These are phyloP conservation scores for Breviolum minutum DNA, from an alignment of 73 alveolate genomes.

Conservation along the genomic window DNA sequence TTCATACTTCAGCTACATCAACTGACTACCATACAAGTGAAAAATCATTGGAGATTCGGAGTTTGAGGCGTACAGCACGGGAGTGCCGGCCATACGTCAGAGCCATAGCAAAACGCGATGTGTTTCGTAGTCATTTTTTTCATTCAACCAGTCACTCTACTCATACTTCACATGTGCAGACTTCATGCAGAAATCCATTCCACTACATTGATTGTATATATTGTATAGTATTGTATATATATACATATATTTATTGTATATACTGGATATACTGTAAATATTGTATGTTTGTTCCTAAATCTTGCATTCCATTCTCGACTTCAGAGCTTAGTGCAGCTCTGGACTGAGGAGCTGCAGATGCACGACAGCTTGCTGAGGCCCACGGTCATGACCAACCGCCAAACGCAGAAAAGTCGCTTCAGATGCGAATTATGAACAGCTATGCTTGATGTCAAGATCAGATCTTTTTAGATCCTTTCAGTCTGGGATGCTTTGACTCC, in stretches of 20 bases:
- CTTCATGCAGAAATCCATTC: too few relatives aligned
- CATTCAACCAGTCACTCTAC: too few relatives aligned
- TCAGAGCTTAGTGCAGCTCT: not conserved
- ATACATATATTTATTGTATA: too few relatives aligned
- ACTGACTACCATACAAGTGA: not conserved
- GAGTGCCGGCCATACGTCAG: constrained; percentile 51
- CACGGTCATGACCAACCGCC: not conserved
- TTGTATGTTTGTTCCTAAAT: too few relatives aligned
- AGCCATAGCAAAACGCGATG: not conserved
- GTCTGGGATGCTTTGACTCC: not conserved
- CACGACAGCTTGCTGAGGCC: constrained; percentile 31
- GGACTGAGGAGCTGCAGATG: constrained; percentile 10
- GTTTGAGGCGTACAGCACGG: constrained; percentile 59
- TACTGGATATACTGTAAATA: too few relatives aligned
- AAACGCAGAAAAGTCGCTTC: not conserved
- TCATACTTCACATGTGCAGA: too few relatives aligned
- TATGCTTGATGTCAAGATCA: not conserved
- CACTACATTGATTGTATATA: too few relatives aligned
- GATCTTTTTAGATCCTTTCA: not conserved
- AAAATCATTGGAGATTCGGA: too few relatives aligned
- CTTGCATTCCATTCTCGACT: too few relatives aligned
- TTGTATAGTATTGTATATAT: too few relatives aligned
- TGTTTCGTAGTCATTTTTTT: too few relatives aligned
- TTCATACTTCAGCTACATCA: not conserved
- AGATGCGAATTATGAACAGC: not conserved